Base-by-base conservation (phyloP, 2,329 filamentous ascomycete species). In the Sporothrix brunneoviolacea region DNA sequence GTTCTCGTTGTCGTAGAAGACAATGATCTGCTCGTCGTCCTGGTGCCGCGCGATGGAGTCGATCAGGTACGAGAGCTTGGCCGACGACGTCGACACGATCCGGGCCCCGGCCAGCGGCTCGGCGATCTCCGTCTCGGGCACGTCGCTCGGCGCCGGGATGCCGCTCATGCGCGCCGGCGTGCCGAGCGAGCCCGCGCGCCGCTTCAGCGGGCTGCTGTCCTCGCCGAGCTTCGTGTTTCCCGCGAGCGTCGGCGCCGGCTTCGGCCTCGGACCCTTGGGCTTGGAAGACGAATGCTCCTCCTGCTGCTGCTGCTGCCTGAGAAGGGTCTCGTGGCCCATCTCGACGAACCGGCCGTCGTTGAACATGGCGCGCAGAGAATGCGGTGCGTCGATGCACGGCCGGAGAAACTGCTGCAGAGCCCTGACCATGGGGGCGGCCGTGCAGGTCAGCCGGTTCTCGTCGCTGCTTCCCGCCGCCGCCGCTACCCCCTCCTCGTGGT, bases 1-100 rank as follows among this genome's bases (percentile, higher is more conserved):
- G 58, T 95, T 91, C 54, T 93, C 86, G 28, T 86, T 85, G 54
- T 95, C 89, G 64, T 95, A 96, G 65, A 97, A 97, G 9, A 96
- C 78, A 47, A 96, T 80, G 4, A 94, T 93, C 65, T 96, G 95
- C 60, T 95, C 90, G 0, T 76, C 68, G 1, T 74, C 66, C 48
- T 93, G 80, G 54, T 91, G 74, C 47, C 77, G 71, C 5, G 83
- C 65, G 12, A 96, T 82, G 28, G 80, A 75, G 48, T 90, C 84
- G 16, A 95, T 70, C 6, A 96, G 71, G 60, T 96, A 95, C 3
- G 86, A 91, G 3, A 96, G 73, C 65, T 97, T 97, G 0, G 87
- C 82, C 0, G 91, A 96, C 0, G 83, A 80, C 0, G 91, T 95
- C 4, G 88, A 89, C n/a, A 86, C 69, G 18, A 95, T 73, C 48